A percentile compares a stretch with the other conserved stretches of the same genome.
Evolutionary conservation across 495 filamentous ascomycete genomes (phyloP).

Genomic region (Hypoxylon fuscum): DNA sequence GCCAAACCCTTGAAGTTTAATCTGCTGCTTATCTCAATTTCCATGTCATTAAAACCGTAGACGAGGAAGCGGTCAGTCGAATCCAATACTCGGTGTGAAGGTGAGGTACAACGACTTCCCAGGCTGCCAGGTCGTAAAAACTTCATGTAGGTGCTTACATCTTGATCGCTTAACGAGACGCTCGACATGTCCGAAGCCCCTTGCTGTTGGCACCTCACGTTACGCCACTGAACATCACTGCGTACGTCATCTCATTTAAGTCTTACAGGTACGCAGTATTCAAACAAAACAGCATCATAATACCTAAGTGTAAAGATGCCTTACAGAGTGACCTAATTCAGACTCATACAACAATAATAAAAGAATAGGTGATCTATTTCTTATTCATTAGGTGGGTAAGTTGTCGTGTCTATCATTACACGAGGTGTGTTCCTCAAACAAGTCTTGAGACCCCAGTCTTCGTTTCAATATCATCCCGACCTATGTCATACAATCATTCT

Average conservation of each 20-base stretch:
- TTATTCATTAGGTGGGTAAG: too few species aligned
- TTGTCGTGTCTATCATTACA: conserved; percentile 23
- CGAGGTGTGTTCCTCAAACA: conserved; percentile 6
- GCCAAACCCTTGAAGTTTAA: conserved; percentile 12
- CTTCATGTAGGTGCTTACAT: too few species aligned
- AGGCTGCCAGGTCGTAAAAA: too few species aligned
- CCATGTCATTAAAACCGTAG: not conserved
- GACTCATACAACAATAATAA: not conserved
- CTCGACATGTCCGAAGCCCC: not conserved
- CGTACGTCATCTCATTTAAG: conserved; percentile 25
- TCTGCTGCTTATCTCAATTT: conserved; percentile 36
- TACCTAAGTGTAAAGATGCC: too few species aligned
- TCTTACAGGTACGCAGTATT: too few species aligned
- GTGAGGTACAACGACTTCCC: too few species aligned
- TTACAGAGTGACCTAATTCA: not conserved
- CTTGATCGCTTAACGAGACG: not conserved
- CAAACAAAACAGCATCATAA: too few species aligned
- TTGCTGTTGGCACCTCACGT: not conserved
- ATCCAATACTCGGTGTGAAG: conserved; percentile 22
- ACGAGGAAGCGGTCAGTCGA: conserved; percentile 28
- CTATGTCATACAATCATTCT: conserved; percentile 9
- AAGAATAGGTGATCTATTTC: conserved; percentile 2
- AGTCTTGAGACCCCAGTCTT: conserved; percentile 10
- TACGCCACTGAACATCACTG: conserved; percentile 19
- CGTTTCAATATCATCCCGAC: conserved; percentile 6